Base-by-base conservation (phyloP, 176 grass and related monocot species). In the Tillandsia leiboldiana region DNA sequence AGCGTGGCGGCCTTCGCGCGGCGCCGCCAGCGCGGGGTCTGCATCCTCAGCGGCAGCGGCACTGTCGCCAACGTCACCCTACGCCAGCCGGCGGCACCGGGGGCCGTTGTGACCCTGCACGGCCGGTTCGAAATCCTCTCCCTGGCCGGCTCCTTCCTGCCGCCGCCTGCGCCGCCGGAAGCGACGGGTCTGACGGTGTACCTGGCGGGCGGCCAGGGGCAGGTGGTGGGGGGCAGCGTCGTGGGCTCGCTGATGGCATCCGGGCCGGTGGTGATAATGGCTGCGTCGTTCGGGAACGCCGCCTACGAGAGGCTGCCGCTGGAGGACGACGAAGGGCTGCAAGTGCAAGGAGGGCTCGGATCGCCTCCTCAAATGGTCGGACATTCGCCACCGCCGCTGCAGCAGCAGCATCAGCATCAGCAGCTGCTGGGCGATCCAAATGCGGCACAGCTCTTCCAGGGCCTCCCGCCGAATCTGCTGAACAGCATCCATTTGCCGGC, bases 51-150 rank as follows among this genome's bases (percentile, higher is more conserved):
- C 74, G 86, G 86, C 56, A 71, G 70, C 63, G 93, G 93, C n/a
- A 67, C 77, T 29, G 89, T 92, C 28, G 66, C 77, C 47, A 97
- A 92, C 82, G 74, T 92, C 74, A 67, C 79, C 50, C 51, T 97
- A 54, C 82, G 89, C 10, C 89, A 97, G 59, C 84, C 89, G 0
- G 77, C 26, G 0, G 66, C 73, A 0, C 69, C 77, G 3, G 80
- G 89, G 4, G 29, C 79, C 2, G 82, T 87, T 26, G 74, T 90
- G 61, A 87, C 48, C 17, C 84, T 97, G 51, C 68, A 74, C 11
- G 93, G 93, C 12, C 70, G 84, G 13, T 97, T 90, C 71, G 93
- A 97, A 74, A 92, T 97, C 82, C 93, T 92, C 48, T 92, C 93
- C 18, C 89, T 97, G 49, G 81, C 72, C 50, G 93, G 93, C 17